Percentiles rank a stretch among this genome's conserved stretches.
Conservation (phyloP, 1,139 yeast species). For the Suhomyces ambrosiae region DNA sequence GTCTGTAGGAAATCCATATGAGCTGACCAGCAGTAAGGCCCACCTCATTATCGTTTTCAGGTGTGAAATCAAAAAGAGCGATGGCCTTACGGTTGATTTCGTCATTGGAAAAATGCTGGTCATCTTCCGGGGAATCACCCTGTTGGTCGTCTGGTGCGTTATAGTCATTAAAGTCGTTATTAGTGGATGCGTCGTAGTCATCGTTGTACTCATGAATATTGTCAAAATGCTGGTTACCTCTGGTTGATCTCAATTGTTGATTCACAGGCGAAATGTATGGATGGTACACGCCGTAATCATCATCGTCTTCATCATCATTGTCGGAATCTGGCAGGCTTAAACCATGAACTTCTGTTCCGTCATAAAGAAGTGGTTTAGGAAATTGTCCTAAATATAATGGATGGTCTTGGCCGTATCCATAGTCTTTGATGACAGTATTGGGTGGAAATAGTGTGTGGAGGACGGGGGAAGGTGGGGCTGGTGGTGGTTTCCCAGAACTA, state of each 20-base stretch:
- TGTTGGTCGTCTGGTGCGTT: constrained; percentile 7
- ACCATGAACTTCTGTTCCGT: constrained; percentile 17
- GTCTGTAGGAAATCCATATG: constrained; percentile 84
- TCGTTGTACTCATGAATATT: constrained; percentile 12
- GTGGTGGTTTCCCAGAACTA: constrained; percentile 5
- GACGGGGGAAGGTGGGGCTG: constrained; percentile 5
- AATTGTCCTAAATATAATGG: constrained; percentile 65
- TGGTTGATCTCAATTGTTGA: constrained; percentile 5
- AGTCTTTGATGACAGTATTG: constrained; percentile 64
- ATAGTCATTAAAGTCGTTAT: constrained; percentile 12
- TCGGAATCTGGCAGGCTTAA: constrained; percentile 21
- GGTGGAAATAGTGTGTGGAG: constrained; percentile 21
- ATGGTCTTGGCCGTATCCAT: constrained; percentile 68
- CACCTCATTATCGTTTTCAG: constrained; percentile 94
- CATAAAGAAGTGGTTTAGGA: constrained; percentile 19
- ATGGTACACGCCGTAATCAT: constrained; percentile 13
- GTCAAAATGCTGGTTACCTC: constrained; percentile 6
- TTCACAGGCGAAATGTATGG: constrained; percentile 18
- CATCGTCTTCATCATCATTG: constrained; percentile 17
- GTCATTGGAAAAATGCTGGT: constrained; percentile 23
- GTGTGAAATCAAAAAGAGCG: constrained; percentile 85
- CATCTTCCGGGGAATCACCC: constrained; percentile 1
- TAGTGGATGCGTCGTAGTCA: constrained; percentile 9
- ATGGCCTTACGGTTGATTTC: constrained; percentile 62
- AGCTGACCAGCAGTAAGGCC: constrained; percentile 77